Base-by-base conservation (phyloP, 805 yeast species). In the Geotrichum ghanense region DNA sequence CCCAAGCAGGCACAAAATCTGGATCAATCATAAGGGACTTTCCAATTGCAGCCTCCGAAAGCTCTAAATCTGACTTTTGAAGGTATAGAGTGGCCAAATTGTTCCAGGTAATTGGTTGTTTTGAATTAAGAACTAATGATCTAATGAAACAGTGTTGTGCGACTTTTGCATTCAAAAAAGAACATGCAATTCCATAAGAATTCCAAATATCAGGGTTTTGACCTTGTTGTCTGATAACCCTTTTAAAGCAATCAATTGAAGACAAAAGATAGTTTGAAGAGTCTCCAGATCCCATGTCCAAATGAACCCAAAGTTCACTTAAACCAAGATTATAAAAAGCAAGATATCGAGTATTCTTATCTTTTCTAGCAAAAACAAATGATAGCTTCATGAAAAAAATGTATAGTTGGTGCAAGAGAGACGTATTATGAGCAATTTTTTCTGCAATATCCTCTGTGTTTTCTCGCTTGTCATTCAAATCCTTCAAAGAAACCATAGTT, bases 131-230 rank as follows among this genome's bases (percentile, higher is more conserved):
- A 0, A 84, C 71, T 2, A 80, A 65, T 0, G 97, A 89, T 51
- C 85, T 82, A 55, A 92, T 83, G 56, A 84, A 86, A 61, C 96
- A 87, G 65, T 92, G 99, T 63, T 92, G 99, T 0, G 97, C 71
- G 4, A 86, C 83, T 43, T 75, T 73, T 0, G 90, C 80, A 52
- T 78, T 83, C 3, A 70, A 63, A 2, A 76, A 65, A 46, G 80
- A 71, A 5, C 86, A 76, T 0, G 88, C 83, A 48, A 82, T 73
- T 12, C 97, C 98, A 23, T 90, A 68, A 0, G 84, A 81, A 45
- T 76, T 70, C 99, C 99, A 92, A 48, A 78, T 78, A 17, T 74
- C 78, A 1, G 82, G 69, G 51, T 82, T 83, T 48, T 73, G 75
- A 3, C 81, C 72, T 60, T 90, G 96, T 6, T 78, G 64, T 47